Evolutionary conservation across 257 asterid genomes (phyloP).

Genomic region (Gentiana macrophylla): DNA sequence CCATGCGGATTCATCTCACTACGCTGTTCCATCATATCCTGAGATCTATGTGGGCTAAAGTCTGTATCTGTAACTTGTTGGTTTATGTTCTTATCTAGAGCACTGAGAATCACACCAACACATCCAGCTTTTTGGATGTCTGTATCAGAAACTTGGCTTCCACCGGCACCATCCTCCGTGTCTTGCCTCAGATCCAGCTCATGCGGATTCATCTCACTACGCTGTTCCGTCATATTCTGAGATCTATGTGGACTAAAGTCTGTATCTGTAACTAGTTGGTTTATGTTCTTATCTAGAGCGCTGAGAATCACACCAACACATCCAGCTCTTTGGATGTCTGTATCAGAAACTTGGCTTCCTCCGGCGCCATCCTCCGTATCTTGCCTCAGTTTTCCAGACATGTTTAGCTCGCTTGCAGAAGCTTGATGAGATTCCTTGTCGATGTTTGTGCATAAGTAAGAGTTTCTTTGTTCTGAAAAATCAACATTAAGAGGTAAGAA

Average conservation of each 20-base stretch:
- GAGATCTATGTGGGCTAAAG: constrained; percentile 22
- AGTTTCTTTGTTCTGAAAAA: constrained; percentile 16
- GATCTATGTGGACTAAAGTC: constrained; percentile 23
- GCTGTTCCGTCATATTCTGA: constrained; percentile 5
- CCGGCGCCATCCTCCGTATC: constrained; percentile 18
- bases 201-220: background rate
- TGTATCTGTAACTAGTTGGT: constrained; percentile 12
- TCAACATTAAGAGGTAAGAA: constrained; percentile 45
- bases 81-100: constrained; percentile 22
- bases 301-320: constrained; percentile 19
- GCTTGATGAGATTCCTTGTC: constrained; percentile 26
- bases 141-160: constrained; percentile 17
- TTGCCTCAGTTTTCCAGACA: constrained; percentile 28
- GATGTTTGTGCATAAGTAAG: constrained; percentile 16
- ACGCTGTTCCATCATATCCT: constrained; percentile 2
- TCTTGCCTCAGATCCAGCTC: background rate
- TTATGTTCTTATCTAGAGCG: constrained; percentile 21
- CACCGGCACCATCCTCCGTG: constrained; percentile 20
- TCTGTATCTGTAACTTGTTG: constrained; percentile 13
- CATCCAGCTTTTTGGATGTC: constrained; percentile 12
- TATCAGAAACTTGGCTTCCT: constrained; percentile 16
- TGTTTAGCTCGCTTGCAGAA: constrained; percentile 16
- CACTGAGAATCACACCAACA: constrained; percentile 18
- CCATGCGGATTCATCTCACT: background rate
- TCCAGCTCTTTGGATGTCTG: constrained; percentile 13